These are phyloP conservation scores for Ganoderma multipileum DNA, from an alignment of 1,284 basidiomycete species.

Conservation along the genomic window DNA sequence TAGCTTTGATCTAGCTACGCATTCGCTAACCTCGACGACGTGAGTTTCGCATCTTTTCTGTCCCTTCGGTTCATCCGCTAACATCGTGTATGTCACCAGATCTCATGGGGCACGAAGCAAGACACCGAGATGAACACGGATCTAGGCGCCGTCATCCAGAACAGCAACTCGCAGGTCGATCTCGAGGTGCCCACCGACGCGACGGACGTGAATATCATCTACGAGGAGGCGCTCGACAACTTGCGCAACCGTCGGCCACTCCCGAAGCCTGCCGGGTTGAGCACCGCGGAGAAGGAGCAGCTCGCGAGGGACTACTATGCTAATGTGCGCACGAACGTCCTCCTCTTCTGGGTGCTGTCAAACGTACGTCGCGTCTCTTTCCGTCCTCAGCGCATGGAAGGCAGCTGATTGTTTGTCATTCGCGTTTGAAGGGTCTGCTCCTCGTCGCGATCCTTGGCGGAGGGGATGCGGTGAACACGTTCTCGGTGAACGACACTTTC, in stretches of 20 bases:
- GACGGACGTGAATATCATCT: constrained; percentile 88
- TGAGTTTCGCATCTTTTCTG: constrained; percentile 40
- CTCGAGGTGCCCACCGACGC: constrained; percentile 88
- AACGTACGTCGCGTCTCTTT: constrained; percentile 61
- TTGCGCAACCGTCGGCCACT: constrained; percentile 74
- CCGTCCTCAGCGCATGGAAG: not conserved
- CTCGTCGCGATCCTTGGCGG: constrained; percentile 79
- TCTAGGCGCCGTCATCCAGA: constrained; percentile 82
- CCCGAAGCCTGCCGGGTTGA: constrained; percentile 42
- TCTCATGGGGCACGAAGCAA: constrained; percentile 94
- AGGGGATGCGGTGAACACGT: constrained; percentile 66
- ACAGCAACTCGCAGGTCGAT: constrained; percentile 84
- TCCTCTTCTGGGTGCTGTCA: constrained; percentile 86
- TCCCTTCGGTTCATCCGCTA: constrained; percentile 1
- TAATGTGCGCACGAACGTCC: constrained; percentile 89
- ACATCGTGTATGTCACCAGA: constrained; percentile 48
- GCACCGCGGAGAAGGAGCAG: constrained; percentile 70
- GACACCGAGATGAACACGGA: constrained; percentile 72
- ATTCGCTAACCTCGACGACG: constrained; percentile 85
- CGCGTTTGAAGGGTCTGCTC: constrained; percentile 65
- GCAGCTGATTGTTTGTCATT: not conserved
- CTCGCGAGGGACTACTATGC: constrained; percentile 89
- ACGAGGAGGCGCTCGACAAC: constrained; percentile 89
- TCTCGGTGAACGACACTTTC: constrained; percentile 57
- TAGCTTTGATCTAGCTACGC: constrained; percentile 60